Evolutionary conservation across 2,329 filamentous ascomycete genomes (phyloP).

Genomic region (Ophiocordyceps camponoti-floridani): DNA sequence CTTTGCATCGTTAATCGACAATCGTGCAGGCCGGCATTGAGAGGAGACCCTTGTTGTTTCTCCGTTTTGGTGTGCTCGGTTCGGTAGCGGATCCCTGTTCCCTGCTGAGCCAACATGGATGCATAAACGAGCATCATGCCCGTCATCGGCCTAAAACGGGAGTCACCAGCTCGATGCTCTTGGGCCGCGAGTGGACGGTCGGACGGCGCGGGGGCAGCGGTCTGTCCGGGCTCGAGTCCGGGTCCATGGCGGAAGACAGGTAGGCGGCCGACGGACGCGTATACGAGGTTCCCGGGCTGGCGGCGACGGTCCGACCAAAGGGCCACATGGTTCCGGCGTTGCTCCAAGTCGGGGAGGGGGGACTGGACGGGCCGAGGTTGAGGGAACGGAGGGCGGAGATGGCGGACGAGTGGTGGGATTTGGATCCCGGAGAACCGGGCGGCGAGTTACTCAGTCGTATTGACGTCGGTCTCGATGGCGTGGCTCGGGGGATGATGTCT

Average conservation of each 20-base stretch:
- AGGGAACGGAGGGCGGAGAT: conserved; percentile 38
- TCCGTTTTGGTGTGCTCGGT: no score
- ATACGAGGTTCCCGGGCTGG: conserved; percentile 36
- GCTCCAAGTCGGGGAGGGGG: conserved; percentile 31
- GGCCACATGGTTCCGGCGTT: conserved; percentile 39
- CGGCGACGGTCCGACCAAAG: conserved; percentile 30
- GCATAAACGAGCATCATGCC: not conserved
- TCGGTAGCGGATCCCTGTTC: no score
- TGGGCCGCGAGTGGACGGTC: conserved; percentile 35
- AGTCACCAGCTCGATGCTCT: conserved; percentile 46
- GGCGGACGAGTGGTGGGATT: conserved; percentile 26
- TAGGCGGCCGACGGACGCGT: conserved; percentile 17
- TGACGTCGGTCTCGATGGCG: conserved; percentile 40
- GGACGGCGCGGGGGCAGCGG: conserved; percentile 39
- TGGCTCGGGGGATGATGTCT: conserved; percentile 46
- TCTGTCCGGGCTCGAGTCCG: conserved; percentile 24
- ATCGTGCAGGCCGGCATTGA: no score
- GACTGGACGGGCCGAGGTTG: conserved; percentile 34
- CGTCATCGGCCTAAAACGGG: conserved; percentile 33
- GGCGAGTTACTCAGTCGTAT: conserved; percentile 34
- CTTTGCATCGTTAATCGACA: no score
- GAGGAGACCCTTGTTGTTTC: no score
- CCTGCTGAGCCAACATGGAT: not conserved
- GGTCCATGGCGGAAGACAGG: conserved; percentile 32
- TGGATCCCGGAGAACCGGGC: conserved; percentile 24